Base-by-base conservation (phyloP, 441 rosid species). In the Geranium incanum region DNA sequence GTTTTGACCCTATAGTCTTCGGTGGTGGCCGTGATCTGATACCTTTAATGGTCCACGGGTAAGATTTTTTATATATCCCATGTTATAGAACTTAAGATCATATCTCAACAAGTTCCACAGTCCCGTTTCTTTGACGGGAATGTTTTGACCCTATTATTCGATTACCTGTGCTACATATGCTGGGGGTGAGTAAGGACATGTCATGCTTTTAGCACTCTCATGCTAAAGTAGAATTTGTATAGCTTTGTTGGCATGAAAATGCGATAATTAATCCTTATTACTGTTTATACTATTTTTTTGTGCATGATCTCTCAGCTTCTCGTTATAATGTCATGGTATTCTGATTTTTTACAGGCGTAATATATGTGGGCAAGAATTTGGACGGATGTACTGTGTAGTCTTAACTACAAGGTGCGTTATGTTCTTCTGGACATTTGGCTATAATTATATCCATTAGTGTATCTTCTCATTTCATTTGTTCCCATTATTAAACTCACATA, bases 11-110 rank as follows among this genome's bases (percentile, higher is more conserved):
- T 66, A 95, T 95, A 74, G 85, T 89, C 78, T 86, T 93, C 67
- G 72, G 81, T 71, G 82, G 82, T 67, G 95, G 97, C 36, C 91
- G 88, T 74, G 90, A 95, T 85, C 89, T 95, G 78, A 91, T 95
- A 81, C 96, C 97, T 75, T 82, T 84, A 66, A 95, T 93, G 99
- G 97, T 95, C 76, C 86, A 87, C 70, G 98, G 99, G 99, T 95
- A 85, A 78, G 85, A 71, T 23, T 21, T 36, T 69, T 43, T 21
- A 39, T 43, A 45, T 11, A 38, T 9, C 67, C 64, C 66, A 50
- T 16, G 52, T 71, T 28, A 28, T 28, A 28, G 33, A 9, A 6
- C 23, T 38, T 13, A 28, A 28, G 33, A 28, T 28, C 33, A 28
- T 28, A 28, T 28, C 33, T 28, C 33, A 28, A 28, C 1, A 1